These are phyloP conservation scores for Eucalyptus pauciflora DNA, from an alignment of 345 rosid genomes.

Conservation along the genomic window DNA sequence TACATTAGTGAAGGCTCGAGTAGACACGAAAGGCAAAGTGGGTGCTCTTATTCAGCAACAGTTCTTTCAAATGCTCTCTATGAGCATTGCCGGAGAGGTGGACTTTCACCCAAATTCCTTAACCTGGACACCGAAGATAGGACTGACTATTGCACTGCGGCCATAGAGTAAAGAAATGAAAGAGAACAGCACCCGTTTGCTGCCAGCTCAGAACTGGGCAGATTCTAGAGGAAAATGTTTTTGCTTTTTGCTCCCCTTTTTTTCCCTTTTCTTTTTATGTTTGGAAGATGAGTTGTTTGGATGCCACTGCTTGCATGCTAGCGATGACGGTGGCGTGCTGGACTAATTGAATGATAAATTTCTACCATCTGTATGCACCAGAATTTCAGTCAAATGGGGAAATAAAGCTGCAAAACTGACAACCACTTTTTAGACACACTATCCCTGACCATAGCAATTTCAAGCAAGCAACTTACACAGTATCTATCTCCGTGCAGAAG, in stretches of 20 bases:
- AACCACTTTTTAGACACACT: neutral
- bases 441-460: neutral
- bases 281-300: neutral
- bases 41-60: constrained; percentile 26
- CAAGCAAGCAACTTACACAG: neutral
- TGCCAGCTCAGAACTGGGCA: neutral
- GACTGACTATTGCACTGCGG: constrained; percentile 19
- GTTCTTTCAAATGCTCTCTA: constrained; percentile 8
- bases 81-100: constrained; percentile 29
- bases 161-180: constrained; percentile 2
- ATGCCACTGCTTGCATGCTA: neutral
- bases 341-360: neutral
- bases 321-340: neutral
- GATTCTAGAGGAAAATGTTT: neutral
- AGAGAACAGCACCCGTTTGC: neutral
- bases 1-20: constrained; percentile 32
- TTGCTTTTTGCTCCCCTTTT: neutral
- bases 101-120: neutral
- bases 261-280: too few relatives aligned
- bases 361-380: neutral
- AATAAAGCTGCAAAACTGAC: neutral
- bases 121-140: constrained; percentile 25
- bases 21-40: constrained; percentile 14
- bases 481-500: neutral
- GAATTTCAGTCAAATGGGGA: neutral